These are phyloP conservation scores for Brassica incana DNA, from an alignment of 345 rosid genomes.

Conservation along the genomic window DNA sequence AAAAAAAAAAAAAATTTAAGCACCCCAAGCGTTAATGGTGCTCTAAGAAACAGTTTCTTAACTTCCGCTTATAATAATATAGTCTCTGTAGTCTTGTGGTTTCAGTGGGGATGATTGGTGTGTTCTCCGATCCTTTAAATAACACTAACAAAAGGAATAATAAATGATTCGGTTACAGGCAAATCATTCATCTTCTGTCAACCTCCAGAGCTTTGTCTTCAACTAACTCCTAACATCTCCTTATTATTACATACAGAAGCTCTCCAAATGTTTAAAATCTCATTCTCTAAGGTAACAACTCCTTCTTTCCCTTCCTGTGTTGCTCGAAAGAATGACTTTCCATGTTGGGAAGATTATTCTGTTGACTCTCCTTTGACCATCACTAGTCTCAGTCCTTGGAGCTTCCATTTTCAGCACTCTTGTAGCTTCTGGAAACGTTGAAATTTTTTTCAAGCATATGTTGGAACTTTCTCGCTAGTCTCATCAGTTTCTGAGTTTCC, in stretches of 20 bases:
- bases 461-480: conserved; percentile 19
- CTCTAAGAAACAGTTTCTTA: too few relatives aligned
- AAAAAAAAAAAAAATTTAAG: too few relatives aligned
- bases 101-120: neutral
- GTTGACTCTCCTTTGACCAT: conserved; percentile 25
- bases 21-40: too few relatives aligned
- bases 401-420: conserved; percentile 31
- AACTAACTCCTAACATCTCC: neutral
- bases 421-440: conserved; percentile 45
- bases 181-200: neutral
- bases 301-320: neutral
- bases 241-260: neutral
- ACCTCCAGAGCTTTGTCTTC: neutral
- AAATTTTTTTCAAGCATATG: conserved; percentile 38
- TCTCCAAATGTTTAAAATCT: neutral
- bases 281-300: neutral
- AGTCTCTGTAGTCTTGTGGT: too few relatives aligned
- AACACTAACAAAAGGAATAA: neutral
- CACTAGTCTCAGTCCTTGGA: conserved; percentile 25
- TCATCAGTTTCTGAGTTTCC: conserved; percentile 16
- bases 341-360: too few relatives aligned
- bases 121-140: neutral
- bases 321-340: conserved; percentile 2
- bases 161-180: neutral
- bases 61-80: too few relatives aligned